These are phyloP conservation scores for Pestalotiopsis sp. DNA, from an alignment of 2,329 filamentous ascomycete species.

Conservation along the genomic window DNA sequence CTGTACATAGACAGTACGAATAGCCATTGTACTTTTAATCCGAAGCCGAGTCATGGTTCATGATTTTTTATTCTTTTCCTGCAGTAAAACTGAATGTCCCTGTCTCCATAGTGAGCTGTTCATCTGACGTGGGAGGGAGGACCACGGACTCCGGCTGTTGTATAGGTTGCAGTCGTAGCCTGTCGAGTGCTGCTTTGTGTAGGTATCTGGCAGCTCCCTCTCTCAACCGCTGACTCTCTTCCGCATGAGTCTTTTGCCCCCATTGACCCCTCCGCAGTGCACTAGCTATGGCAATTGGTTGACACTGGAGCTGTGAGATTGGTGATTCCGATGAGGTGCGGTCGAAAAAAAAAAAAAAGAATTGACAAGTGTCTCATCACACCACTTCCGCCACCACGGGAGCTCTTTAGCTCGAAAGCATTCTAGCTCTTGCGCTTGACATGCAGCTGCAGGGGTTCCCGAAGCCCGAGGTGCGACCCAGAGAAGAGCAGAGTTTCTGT, in stretches of 20 bases:
- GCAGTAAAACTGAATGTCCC: neutral
- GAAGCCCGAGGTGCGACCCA: neutral
- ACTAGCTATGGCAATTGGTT: neutral
- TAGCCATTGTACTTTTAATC: neutral
- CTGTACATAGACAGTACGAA: neutral
- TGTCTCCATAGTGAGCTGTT: too few relatives aligned
- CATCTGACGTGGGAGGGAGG: too few relatives aligned
- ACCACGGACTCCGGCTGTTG: too few relatives aligned
- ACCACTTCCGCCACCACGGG: neutral
- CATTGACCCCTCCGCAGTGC: too few relatives aligned
- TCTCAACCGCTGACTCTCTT: too few relatives aligned
- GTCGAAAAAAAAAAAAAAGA: neutral
- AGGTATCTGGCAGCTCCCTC: too few relatives aligned
- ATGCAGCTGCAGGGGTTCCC: neutral
- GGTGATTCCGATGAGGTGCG: neutral
- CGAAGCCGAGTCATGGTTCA: neutral
- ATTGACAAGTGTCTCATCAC: neutral
- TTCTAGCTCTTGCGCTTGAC: neutral
- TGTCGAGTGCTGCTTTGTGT: too few relatives aligned
- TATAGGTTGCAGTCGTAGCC: too few relatives aligned
- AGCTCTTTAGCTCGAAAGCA: neutral
- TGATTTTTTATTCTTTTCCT: neutral
- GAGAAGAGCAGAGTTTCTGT: neutral
- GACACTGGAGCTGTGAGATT: neutral
- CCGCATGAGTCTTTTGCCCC: too few relatives aligned